These are phyloP conservation scores for Daldinia grandis DNA, from an alignment of 495 filamentous ascomycete species.

Conservation along the genomic window DNA sequence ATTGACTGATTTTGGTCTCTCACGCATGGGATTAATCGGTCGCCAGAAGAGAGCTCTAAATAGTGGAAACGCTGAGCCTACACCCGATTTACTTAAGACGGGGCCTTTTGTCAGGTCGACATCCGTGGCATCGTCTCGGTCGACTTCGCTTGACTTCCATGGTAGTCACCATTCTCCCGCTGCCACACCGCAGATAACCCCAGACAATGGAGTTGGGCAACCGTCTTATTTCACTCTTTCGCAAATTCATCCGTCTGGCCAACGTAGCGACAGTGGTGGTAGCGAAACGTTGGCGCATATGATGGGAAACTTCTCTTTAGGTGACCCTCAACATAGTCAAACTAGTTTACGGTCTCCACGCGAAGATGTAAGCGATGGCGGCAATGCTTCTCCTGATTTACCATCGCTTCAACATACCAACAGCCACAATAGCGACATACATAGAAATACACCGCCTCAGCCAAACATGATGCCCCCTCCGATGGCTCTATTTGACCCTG, in stretches of 20 bases:
- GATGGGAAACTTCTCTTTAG: slow-evolving; percentile 83
- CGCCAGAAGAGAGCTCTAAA: slow-evolving; percentile 93
- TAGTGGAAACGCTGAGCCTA: slow-evolving; percentile 76
- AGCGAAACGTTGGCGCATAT: slow-evolving; percentile 86
- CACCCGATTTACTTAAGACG: slow-evolving; percentile 89
- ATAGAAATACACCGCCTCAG: slow-evolving; percentile 68
- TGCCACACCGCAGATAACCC: slow-evolving; percentile 87
- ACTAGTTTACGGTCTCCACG: slow-evolving; percentile 67
- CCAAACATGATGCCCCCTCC: slow-evolving; percentile 88
- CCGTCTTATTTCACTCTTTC: slow-evolving; percentile 93
- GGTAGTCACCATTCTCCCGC: slow-evolving; percentile 75
- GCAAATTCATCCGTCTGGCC: slow-evolving; percentile 72
- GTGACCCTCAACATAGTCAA: slow-evolving; percentile 60
- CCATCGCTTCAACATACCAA: slow-evolving; percentile 69
- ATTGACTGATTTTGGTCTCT: slow-evolving; percentile 96
- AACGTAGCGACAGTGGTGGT: slow-evolving; percentile 90
- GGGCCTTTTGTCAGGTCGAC: slow-evolving; percentile 86
- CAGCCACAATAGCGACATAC: slow-evolving; percentile 58
- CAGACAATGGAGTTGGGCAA: slow-evolving; percentile 77
- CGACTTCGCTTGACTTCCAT: slow-evolving; percentile 91
- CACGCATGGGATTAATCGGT: slow-evolving; percentile 95
- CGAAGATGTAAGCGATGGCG: slow-evolving; percentile 53
- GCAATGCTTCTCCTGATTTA: slow-evolving; percentile 74
- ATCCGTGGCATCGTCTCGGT: slow-evolving; percentile 92
- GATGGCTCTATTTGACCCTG: slow-evolving; percentile 95